These are phyloP conservation scores for Oenanthe javanica DNA, from an alignment of 140 eudicot genomes.

Conservation along the genomic window DNA sequence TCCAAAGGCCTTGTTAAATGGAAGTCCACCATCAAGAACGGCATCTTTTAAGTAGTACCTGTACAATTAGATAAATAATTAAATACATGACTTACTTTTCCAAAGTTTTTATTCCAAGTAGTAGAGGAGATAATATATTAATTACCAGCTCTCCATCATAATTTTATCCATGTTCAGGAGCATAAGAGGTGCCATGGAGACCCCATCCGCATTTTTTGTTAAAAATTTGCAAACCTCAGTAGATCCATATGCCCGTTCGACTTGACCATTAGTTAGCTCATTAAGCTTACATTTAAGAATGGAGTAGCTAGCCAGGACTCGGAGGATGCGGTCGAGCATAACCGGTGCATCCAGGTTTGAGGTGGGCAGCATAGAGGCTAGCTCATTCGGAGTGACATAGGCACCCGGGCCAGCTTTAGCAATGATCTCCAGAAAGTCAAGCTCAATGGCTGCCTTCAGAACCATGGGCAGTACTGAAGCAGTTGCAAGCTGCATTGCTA, in stretches of 20 bases:
- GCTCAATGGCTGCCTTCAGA: background rate
- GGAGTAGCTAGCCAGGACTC: background rate
- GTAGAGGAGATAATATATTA: background rate
- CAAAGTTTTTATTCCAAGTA: no score
- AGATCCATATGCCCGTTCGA: background rate
- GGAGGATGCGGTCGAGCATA: background rate
- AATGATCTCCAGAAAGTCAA: background rate
- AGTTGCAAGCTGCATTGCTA: background rate
- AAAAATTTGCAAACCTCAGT: background rate
- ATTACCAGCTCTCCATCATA: background rate
- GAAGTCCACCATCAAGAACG: constrained; percentile 30
- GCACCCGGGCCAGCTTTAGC: background rate
- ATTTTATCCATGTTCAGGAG: background rate
- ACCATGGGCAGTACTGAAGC: background rate
- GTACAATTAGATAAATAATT: no score
- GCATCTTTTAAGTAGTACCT: constrained; percentile 30
- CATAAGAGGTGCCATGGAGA: background rate
- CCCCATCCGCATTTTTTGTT: background rate
- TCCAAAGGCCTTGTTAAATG: constrained; percentile 32
- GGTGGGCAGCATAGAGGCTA: background rate
- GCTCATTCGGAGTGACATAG: background rate
- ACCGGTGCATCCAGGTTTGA: background rate
- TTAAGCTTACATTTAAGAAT: background rate
- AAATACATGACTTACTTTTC: no score
- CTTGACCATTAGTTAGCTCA: background rate